Evolutionary conservation across 345 rosid genomes (phyloP), one percentile per base, ranked within the genome.

Genomic region (Lepidium didymum): DNA sequence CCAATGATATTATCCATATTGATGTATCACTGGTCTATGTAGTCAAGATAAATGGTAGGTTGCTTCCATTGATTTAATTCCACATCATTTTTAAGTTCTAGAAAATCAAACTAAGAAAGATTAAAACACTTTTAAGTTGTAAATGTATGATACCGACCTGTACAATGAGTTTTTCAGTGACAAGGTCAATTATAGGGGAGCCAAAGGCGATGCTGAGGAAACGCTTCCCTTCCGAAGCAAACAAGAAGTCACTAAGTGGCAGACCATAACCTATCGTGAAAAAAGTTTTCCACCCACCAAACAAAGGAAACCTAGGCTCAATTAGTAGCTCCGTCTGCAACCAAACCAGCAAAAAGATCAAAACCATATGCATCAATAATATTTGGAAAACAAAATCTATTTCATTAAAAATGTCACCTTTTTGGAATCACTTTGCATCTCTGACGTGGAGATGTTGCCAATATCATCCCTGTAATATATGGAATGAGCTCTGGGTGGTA

Each of bases 381-480:
- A 44, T 38, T 18, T 23, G 56, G 6, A 38, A 14, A 59, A 18
- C 9, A 7, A 55, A 27, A 18, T 16, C 25, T 5, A 13, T 1
- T 0, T 37, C 58, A 59, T 43, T 42, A 37, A 13, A 50, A 46
- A 58, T 21, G 49, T 73, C 61, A 94, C 97, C 97, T 95, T 91
- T 65, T 78, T 84, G 21, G 90, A 81, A 81, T 95, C 99, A 69
- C 86, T 76, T 81, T 84, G 69, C 57, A 91, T 73, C 76, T 79
- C 76, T 79, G 99, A 91, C n/a, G 97, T 95, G 36, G 99, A 95
- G 82, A 95, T 91, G 79, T 95, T 95, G 68, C 99, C 99, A 79
- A 89, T 89, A 69, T 85, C 96, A 81, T 95, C 97, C 71, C 97
- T 81, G 69, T 89, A 95, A 65, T 89, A 91, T 67, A 91, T 81